These are phyloP conservation scores for Cardamine resedifolia DNA, from an alignment of 345 rosid genomes.

Conservation along the genomic window DNA sequence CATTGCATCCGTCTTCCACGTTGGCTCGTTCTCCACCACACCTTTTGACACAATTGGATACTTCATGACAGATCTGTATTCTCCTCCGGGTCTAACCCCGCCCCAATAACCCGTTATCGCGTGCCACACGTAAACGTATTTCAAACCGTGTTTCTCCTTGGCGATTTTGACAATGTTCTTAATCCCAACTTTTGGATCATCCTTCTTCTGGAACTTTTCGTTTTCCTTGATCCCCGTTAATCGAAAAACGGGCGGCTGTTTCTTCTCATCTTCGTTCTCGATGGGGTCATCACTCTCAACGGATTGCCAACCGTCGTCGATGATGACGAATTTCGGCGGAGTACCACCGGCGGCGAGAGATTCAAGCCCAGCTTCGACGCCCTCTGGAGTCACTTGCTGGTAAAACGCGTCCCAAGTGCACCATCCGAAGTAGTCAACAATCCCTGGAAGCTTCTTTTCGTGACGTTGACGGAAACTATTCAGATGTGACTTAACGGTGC, in stretches of 20 bases:
- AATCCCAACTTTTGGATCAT: slow-evolving; percentile 63
- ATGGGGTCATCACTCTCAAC: slow-evolving; percentile 49
- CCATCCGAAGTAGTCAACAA: slow-evolving; percentile 90
- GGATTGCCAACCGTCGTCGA: slow-evolving; percentile 98
- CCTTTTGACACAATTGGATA: slow-evolving; percentile 67
- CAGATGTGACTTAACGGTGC: slow-evolving; percentile 63
- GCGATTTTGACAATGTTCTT: slow-evolving; percentile 68
- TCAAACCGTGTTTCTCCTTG: slow-evolving; percentile 64
- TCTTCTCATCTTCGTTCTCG: slow-evolving; percentile 30
- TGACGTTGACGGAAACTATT: slow-evolving; percentile 81
- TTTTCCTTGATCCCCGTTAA: slow-evolving; percentile 82
- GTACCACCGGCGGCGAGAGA: slow-evolving; percentile 72
- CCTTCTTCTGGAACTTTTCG: slow-evolving; percentile 64
- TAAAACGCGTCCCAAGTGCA: slow-evolving; percentile 99
- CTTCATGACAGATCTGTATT: slow-evolving; percentile 66
- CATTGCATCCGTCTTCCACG: slow-evolving; percentile 69
- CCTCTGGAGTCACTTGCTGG: slow-evolving; percentile 91
- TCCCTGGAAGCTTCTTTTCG: slow-evolving; percentile 84
- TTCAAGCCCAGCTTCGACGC: slow-evolving; percentile 76
- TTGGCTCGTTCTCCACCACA: slow-evolving; percentile 79
- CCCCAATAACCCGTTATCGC: slow-evolving; percentile 98
- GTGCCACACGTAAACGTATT: slow-evolving; percentile 92
- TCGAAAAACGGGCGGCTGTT: slow-evolving; percentile 45
- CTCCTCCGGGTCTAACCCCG: slow-evolving; percentile 82
- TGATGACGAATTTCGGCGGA: slow-evolving; percentile 84